phyloP scores from a whole-genome alignment of 1,284 basidiomycete species.

The Moniliophthora roreri region DNA sequence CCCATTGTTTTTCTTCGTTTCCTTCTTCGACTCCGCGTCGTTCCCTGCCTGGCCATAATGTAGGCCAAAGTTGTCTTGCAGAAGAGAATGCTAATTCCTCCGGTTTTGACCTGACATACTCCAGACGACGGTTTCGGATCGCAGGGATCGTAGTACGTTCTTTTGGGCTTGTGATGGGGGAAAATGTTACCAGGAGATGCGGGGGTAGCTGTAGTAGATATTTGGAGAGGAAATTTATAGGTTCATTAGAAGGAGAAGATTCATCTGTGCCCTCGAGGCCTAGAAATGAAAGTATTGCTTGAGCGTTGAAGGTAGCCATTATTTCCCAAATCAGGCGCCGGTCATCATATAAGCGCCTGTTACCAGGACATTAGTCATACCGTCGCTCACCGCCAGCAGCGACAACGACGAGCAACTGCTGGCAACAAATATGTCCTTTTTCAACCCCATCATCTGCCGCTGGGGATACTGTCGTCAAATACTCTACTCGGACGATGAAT shows the following conservation, averaged over 20 bases:
- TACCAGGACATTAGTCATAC: no score
- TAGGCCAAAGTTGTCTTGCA: conserved; percentile 61
- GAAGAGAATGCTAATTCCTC: conserved; percentile 48
- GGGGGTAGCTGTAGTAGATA: conserved; percentile 68
- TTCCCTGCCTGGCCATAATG: conserved; percentile 59
- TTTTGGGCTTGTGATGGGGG: conserved; percentile 63
- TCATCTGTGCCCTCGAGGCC: conserved; percentile 53
- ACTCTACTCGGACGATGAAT: conserved; percentile 36
- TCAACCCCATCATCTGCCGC: conserved; percentile 26
- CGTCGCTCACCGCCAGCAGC: background rate
- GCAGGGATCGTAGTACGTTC: conserved; percentile 58
- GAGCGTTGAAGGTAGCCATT: conserved; percentile 35
- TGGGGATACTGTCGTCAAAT: conserved; percentile 51
- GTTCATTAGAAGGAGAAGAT: conserved; percentile 58
- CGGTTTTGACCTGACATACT: conserved; percentile 54
- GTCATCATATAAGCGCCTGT: background rate
- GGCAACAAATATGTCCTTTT: conserved; percentile 1
- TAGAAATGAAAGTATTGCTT: conserved; percentile 58
- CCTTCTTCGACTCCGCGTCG: conserved; percentile 50
- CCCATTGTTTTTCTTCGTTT: conserved; percentile 70
- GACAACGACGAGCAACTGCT: background rate
- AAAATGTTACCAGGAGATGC: conserved; percentile 58
- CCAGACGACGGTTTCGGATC: conserved; percentile 70
- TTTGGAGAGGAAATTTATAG: conserved; percentile 59
- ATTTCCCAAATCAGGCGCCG: conserved; percentile 13